These are phyloP conservation scores for Trichoderma asperellum DNA, from an alignment of 2,329 filamentous ascomycete species.

Conservation along the genomic window DNA sequence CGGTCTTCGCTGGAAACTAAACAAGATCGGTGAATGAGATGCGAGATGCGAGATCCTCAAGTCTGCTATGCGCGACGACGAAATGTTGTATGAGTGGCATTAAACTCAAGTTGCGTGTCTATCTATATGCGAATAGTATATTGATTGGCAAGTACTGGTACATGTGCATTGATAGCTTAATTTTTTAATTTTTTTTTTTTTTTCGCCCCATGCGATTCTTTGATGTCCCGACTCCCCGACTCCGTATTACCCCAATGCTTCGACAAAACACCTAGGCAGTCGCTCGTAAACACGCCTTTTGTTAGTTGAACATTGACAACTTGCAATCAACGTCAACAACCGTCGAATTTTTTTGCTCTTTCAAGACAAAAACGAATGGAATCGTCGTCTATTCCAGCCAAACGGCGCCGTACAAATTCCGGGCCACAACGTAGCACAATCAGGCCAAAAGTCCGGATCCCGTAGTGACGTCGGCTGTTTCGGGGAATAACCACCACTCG, in stretches of 20 bases:
- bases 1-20: not conserved
- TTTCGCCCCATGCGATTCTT: not conserved
- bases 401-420: not conserved
- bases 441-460: constrained; percentile 12
- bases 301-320: not conserved
- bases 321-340: not conserved
- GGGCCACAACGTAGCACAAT: constrained; percentile 2
- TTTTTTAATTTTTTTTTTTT: not conserved
- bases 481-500: constrained; percentile 26
- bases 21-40: not conserved
- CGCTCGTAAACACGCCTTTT: not conserved
- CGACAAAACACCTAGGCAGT: not conserved
- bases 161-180: not conserved
- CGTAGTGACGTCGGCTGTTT: constrained; percentile 28
- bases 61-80: not conserved
- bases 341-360: not conserved
- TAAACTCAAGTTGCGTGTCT: not conserved
- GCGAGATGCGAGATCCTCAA: not conserved
- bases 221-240: not conserved
- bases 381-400: not conserved
- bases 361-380: not conserved
- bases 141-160: not conserved
- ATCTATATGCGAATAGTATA: not conserved
- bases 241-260: not conserved
- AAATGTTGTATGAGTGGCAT: not conserved